A percentile compares a stretch with the other conserved stretches of the same genome.
These are phyloP conservation scores for Leavenworthia alabamica DNA, from an alignment of 345 rosid species.

Conservation along the genomic window DNA sequence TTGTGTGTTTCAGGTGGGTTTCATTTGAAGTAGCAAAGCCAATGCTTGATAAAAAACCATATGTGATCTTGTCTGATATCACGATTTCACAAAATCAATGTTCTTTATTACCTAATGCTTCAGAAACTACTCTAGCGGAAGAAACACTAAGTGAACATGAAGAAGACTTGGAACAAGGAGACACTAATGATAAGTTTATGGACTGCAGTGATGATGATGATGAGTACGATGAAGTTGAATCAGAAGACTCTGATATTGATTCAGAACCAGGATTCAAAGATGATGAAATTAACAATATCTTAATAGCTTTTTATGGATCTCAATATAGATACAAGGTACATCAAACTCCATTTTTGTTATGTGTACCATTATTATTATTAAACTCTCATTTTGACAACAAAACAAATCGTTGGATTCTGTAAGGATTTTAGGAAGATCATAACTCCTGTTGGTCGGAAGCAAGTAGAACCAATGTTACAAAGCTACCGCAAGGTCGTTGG, in stretches of 20 bases:
- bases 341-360: neutral
- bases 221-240: constrained; percentile 27
- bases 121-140: constrained; percentile 36
- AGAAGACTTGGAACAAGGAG: constrained; percentile 43
- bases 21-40: constrained; percentile 56
- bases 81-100: constrained; percentile 34
- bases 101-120: constrained; percentile 29
- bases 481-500: constrained; percentile 63
- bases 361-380: neutral
- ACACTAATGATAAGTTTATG: constrained; percentile 20
- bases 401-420: constrained; percentile 15
- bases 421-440: constrained; percentile 46
- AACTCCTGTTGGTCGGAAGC: constrained; percentile 28
- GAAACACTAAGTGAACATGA: constrained; percentile 27
- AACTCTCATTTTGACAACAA: constrained; percentile 11
- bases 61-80: constrained; percentile 64
- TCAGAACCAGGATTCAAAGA: constrained; percentile 39
- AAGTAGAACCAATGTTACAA: constrained; percentile 50
- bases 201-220: constrained; percentile 31
- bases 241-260: constrained; percentile 42
- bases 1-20: constrained; percentile 71
- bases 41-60: constrained; percentile 64
- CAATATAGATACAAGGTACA: constrained; percentile 63
- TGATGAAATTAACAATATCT: constrained; percentile 41
- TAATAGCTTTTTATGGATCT: constrained; percentile 43